Percentiles rank a stretch among this genome's conserved stretches.
phyloP scores from a whole-genome alignment of 306 rosid genomes.

The Coriaria nepalensis region DNA sequence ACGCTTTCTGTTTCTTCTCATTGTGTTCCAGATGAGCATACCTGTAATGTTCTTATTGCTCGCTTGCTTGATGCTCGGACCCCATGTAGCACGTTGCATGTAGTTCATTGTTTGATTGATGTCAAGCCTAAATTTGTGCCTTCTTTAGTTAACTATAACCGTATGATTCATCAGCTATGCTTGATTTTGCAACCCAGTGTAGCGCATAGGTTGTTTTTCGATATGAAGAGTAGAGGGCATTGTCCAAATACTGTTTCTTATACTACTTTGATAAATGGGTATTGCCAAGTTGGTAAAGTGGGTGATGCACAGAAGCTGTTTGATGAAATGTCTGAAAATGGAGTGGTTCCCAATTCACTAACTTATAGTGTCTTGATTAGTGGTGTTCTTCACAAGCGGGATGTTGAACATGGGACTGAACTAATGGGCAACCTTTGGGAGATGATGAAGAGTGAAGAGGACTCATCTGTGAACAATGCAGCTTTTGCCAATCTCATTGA shows the following conservation, averaged over 20 bases:
- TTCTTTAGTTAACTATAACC: slow-evolving; percentile 57
- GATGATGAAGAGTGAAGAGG: slow-evolving; percentile 39
- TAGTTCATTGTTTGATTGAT: slow-evolving; percentile 20
- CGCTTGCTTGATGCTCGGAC: slow-evolving; percentile 40
- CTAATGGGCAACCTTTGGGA: slow-evolving; percentile 50
- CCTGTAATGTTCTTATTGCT: slow-evolving; percentile 67
- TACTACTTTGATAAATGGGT: slow-evolving; percentile 65
- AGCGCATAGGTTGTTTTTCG: slow-evolving; percentile 54
- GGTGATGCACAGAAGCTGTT: slow-evolving; percentile 49
- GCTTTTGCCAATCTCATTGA: slow-evolving; percentile 57
- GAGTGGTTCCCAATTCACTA: slow-evolving; percentile 39
- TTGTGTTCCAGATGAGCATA: slow-evolving; percentile 59
- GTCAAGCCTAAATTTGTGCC: slow-evolving; percentile 54
- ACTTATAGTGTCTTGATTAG: slow-evolving; percentile 43
- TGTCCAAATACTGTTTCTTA: slow-evolving; percentile 55
- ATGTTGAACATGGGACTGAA: slow-evolving; percentile 35
- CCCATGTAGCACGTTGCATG: slow-evolving; percentile 36
- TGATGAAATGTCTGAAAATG: slow-evolving; percentile 60
- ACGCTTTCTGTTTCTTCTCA: slow-evolving; percentile 31
- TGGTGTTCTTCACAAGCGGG: slow-evolving; percentile 39
- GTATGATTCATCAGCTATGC: slow-evolving; percentile 75
- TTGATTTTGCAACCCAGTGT: slow-evolving; percentile 23
- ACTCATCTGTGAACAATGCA: slow-evolving; percentile 30
- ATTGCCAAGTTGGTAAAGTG: slow-evolving; percentile 27
- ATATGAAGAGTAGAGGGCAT: slow-evolving; percentile 62